These are phyloP conservation scores for Aspergillus ibericus DNA, from an alignment of 2,329 filamentous ascomycete genomes.

Conservation along the genomic window DNA sequence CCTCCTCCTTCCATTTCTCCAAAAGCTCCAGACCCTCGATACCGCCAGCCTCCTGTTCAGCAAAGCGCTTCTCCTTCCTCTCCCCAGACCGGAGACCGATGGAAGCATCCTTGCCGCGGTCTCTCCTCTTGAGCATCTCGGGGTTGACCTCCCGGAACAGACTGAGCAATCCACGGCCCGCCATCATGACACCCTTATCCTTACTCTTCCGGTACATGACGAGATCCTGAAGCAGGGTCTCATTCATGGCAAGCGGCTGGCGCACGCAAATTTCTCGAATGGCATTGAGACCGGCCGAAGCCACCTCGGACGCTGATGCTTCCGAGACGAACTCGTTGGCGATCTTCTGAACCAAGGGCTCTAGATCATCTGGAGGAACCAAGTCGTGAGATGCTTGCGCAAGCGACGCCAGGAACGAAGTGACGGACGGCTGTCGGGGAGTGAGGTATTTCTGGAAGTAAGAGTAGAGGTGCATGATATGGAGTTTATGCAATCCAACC, in stretches of 20 bases:
- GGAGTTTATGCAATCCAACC: conserved; percentile 89
- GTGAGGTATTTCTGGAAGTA: conserved; percentile 94
- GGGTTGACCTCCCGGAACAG: conserved; percentile 90
- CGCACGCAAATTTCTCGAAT: conserved; percentile 92
- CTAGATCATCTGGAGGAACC: conserved; percentile 87
- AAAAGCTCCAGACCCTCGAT: conserved; percentile 92
- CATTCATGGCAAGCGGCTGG: conserved; percentile 93
- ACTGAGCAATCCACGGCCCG: conserved; percentile 84
- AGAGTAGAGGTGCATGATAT: conserved; percentile 85
- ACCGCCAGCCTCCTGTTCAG: conserved; percentile 74
- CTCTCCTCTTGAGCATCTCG: conserved; percentile 82
- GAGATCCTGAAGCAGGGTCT: conserved; percentile 91
- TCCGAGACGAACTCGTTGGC: conserved; percentile 98
- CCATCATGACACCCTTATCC: conserved; percentile 99
- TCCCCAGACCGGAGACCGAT: conserved; percentile 76
- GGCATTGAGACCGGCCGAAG: conserved; percentile 86
- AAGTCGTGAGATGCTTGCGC: conserved; percentile 89
- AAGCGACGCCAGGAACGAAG: conserved; percentile 86
- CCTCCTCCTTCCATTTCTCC: conserved; percentile 90
- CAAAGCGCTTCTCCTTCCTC: conserved; percentile 75
- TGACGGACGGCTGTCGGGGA: conserved; percentile 84
- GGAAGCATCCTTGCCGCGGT: conserved; percentile 86
- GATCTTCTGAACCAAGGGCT: conserved; percentile 90
- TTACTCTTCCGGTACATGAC: conserved; percentile 97
- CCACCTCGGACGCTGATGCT: conserved; percentile 85